Evolutionary conservation across 2,329 filamentous ascomycete genomes (phyloP).

Genomic region (Stagonosporopsis rhizophila): DNA sequence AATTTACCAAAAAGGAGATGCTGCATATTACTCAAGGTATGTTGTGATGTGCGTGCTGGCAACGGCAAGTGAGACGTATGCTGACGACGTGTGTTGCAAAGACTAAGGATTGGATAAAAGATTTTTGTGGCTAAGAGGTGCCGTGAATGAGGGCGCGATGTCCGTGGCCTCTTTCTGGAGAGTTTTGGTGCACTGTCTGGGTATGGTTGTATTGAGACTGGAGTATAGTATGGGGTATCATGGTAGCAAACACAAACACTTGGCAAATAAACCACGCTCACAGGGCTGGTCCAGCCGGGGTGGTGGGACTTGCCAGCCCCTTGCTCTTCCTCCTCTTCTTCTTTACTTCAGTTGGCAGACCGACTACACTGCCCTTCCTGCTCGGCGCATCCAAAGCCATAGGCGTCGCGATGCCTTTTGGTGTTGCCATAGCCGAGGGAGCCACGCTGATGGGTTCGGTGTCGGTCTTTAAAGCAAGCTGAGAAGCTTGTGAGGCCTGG

Average conservation of each 20-base stretch:
- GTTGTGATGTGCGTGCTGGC: too few relatives aligned
- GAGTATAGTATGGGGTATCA: slow-evolving; percentile 3
- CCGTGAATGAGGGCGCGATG: too few relatives aligned
- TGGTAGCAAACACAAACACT: neutral
- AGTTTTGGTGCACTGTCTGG: too few relatives aligned
- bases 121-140: too few relatives aligned
- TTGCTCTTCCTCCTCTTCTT: slow-evolving; percentile 50
- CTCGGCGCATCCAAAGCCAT: slow-evolving; percentile 26
- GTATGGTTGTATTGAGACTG: neutral
- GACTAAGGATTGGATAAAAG: too few relatives aligned
- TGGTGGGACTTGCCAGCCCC: slow-evolving; percentile 44
- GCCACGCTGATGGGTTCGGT: slow-evolving; percentile 33
- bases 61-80: too few relatives aligned
- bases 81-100: too few relatives aligned
- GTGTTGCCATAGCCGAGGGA: slow-evolving; percentile 40
- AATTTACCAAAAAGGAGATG: too few relatives aligned
- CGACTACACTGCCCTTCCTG: slow-evolving; percentile 36
- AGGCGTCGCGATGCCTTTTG: slow-evolving; percentile 31
- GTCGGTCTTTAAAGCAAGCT: slow-evolving; percentile 27
- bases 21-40: too few relatives aligned
- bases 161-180: too few relatives aligned
- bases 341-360: slow-evolving; percentile 38
- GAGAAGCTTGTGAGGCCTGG: slow-evolving; percentile 23
- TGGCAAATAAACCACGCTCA: neutral
- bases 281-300: slow-evolving; percentile 27